Base-by-base conservation (phyloP, 495 filamentous ascomycete genomes). In the Penicillium coffeae region DNA sequence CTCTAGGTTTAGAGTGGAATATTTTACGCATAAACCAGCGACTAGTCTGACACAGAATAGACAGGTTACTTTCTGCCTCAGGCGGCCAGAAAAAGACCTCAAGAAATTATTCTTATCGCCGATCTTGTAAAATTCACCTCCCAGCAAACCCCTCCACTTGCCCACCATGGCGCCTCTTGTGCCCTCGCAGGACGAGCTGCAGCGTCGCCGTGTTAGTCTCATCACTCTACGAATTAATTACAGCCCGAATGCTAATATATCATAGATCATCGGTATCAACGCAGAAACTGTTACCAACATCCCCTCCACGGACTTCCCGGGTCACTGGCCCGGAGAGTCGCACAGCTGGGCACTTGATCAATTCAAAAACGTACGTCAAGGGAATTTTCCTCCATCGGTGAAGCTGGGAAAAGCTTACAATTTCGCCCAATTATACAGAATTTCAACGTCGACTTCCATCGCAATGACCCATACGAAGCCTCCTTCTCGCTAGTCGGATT, bases 401-500 rank as follows among this genome's bases (percentile, higher is more conserved):
- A 30, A 30, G 4, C 4, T 30, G 5, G 3, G 12, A 37, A 37
- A 18, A n/a, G 22, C 52, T 65, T 16, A 65, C 37, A 35, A 32
- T 38, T 16, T 41, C 20, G n/a, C 10, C 6, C 37, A 30, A 30
- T 5, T 4, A 30, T 45, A 41, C 54, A 87, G 78, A 74, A 66
- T 45, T 83, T 96, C 66, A 63, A 71, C 15, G 76, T 98, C 64
- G 73, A 90, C 61, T 93, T 94, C 70, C 87, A 95, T 77, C 75
- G 86, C 42, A 89, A 90, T 66, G 75, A 83, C 22, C 78, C 78
- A 34, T 76, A 79, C 64, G 85, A 94, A 57, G 66, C 86, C 48
- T 83, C 85, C 27, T 97, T 97, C 75, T 96, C 90, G 16, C 81
- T 97, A 55, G 84, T 95, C 62, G 90, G 90, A 59, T 66, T 92